These are phyloP conservation scores for Pisolithus sp. DNA, from an alignment of 768 basidiomycete genomes.

Conservation along the genomic window DNA sequence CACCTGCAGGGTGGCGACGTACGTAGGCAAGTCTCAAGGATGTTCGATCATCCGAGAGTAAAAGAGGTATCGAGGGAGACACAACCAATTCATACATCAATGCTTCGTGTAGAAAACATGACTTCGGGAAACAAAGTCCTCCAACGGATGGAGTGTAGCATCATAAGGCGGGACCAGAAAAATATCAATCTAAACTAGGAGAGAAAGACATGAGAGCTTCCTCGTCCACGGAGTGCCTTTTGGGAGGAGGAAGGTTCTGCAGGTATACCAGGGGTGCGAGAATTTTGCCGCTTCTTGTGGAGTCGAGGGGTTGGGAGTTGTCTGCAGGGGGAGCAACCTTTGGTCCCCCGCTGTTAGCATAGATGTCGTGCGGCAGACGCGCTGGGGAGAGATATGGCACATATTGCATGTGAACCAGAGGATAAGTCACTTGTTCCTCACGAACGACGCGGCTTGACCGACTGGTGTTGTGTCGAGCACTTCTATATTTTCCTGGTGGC, in stretches of 20 bases:
- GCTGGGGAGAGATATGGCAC: slow-evolving; percentile 27
- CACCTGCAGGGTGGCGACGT: not conserved
- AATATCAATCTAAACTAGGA: slow-evolving; percentile 25
- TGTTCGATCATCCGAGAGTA: no score
- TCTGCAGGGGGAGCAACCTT: slow-evolving; percentile 1
- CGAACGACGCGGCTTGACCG: slow-evolving; percentile 32
- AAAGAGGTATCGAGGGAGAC: not conserved
- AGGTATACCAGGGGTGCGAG: slow-evolving; percentile 65
- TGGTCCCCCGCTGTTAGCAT: slow-evolving; percentile 2
- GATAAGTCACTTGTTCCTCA: slow-evolving; percentile 17
- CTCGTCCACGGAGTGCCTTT: slow-evolving; percentile 67
- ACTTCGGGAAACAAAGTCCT: slow-evolving; percentile 1
- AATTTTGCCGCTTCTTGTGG: slow-evolving; percentile 18
- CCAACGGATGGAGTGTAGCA: slow-evolving; percentile 1
- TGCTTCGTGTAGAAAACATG: not conserved
- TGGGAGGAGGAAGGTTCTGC: slow-evolving; percentile 50
- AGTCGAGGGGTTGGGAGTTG: not conserved
- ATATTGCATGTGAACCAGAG: slow-evolving; percentile 19
- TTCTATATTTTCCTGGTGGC: slow-evolving; percentile 56
- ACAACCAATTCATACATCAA: not conserved
- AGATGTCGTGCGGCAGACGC: slow-evolving; percentile 8
- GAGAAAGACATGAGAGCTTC: slow-evolving; percentile 58
- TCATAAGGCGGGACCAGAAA: slow-evolving; percentile 8
- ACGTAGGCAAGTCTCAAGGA: no score
- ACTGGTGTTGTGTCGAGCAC: slow-evolving; percentile 54